phyloP scores from a whole-genome alignment of 192 early-diverging fungal genomes.

The Ambispora gerdemannii region DNA sequence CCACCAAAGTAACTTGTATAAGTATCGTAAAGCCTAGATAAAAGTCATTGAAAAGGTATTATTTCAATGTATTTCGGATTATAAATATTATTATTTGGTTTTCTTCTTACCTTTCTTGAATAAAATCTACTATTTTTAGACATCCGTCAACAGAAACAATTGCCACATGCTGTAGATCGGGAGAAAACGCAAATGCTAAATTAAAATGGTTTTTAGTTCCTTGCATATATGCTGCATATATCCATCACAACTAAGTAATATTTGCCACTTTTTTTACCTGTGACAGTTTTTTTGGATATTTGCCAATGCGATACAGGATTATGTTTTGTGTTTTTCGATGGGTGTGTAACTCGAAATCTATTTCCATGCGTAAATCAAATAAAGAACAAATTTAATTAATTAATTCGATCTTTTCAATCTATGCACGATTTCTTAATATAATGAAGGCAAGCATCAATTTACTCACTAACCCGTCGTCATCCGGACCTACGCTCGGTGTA shows the following conservation, averaged over 20 bases:
- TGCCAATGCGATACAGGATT: slow-evolving; percentile 86
- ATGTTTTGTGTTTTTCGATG: slow-evolving; percentile 61
- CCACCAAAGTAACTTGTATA: slow-evolving; percentile 85
- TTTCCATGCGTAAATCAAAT: background rate
- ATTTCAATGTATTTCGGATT: background rate
- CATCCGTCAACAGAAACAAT: slow-evolving; percentile 75
- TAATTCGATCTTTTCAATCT: too few species aligned
- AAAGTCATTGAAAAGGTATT: background rate
- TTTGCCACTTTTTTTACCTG: slow-evolving; percentile 46
- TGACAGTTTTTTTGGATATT: slow-evolving; percentile 65
- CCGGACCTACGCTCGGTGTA: slow-evolving; percentile 23
- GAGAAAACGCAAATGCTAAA: slow-evolving; percentile 77
- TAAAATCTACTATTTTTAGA: slow-evolving; percentile 75
- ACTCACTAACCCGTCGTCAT: slow-evolving; percentile 36
- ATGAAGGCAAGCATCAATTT: slow-evolving; percentile 11
- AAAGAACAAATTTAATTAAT: too few species aligned
- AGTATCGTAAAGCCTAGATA: slow-evolving; percentile 62
- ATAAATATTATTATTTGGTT: background rate
- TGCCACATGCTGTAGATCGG: slow-evolving; percentile 78
- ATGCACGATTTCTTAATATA: too few species aligned
- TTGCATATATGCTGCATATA: too few species aligned
- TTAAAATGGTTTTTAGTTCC: too few species aligned
- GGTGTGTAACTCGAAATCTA: slow-evolving; percentile 55
- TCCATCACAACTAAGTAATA: too few species aligned
- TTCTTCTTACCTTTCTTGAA: slow-evolving; percentile 52